phyloP scores from a whole-genome alignment of 164 flowering plant genomes.

The Magnolia sinica region DNA sequence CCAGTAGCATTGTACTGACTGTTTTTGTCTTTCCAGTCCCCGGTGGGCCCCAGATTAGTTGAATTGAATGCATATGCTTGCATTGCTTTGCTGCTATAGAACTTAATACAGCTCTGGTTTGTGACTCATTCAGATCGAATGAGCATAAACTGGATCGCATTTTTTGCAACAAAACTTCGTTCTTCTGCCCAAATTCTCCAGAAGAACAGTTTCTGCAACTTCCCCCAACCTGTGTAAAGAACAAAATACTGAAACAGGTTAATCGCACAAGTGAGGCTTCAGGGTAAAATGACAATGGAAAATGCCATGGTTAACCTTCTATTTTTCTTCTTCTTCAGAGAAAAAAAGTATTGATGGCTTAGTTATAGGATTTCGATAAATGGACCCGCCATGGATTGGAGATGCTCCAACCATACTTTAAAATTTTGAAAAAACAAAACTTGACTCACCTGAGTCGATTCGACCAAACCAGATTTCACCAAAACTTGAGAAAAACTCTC shows the following conservation, averaged over 20 bases:
- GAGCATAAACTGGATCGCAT: neutral
- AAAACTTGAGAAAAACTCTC: too few relatives aligned
- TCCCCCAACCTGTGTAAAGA: conserved; percentile 31
- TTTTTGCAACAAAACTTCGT: neutral
- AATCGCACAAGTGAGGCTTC: neutral
- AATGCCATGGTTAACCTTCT: too few relatives aligned
- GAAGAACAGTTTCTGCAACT: conserved; percentile 27
- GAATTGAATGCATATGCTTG: conserved; percentile 32
- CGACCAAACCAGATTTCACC: too few relatives aligned
- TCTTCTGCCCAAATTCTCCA: neutral
- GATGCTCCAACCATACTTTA: too few relatives aligned
- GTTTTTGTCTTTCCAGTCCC: conserved; percentile 85
- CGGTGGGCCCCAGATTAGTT: conserved; percentile 81
- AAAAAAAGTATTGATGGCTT: too few relatives aligned
- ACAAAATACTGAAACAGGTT: neutral
- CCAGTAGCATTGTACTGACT: conserved; percentile 36
- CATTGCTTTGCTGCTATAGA: conserved; percentile 29
- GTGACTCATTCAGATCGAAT: conserved; percentile 50
- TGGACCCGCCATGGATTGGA: too few relatives aligned
- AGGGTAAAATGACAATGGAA: neutral
- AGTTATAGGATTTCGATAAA: too few relatives aligned
- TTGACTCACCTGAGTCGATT: too few relatives aligned
- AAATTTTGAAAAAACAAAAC: too few relatives aligned
- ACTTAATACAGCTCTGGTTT: conserved; percentile 35
- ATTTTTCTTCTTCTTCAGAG: too few relatives aligned